A percentile compares a stretch with the other conserved stretches of the same genome.
Evolutionary conservation across 768 basidiomycete genomes (phyloP).

Genomic region (Tulasnella sp.): DNA sequence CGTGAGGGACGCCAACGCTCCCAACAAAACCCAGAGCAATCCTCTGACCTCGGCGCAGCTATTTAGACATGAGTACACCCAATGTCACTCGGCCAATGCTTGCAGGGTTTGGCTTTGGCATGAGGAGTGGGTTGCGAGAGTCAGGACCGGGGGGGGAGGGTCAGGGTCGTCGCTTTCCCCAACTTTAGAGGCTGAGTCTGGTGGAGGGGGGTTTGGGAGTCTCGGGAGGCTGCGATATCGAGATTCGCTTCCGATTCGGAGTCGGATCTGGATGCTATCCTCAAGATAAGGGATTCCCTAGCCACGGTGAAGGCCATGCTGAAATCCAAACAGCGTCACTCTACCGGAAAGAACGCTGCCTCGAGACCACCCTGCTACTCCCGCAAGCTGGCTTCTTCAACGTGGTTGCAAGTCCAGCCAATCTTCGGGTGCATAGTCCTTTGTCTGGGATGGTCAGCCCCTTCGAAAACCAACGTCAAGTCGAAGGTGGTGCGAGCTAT

Average conservation of each 20-base stretch:
- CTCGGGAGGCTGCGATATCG: neutral
- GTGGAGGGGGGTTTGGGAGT: neutral
- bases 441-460: neutral
- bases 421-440: neutral
- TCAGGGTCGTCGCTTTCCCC: neutral
- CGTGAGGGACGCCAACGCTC: neutral
- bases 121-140: neutral
- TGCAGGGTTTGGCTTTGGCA: neutral
- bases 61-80: neutral
- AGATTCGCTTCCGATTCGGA: neutral
- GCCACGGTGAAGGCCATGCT: neutral
- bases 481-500: neutral
- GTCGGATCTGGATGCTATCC: neutral
- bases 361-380: neutral
- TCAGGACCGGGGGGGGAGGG: neutral
- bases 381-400: no score
- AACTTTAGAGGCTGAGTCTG: neutral
- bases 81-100: neutral
- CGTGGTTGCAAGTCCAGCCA: neutral
- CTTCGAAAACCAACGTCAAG: neutral
- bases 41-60: neutral
- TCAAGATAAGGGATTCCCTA: neutral
- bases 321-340: neutral
- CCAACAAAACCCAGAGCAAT: neutral
- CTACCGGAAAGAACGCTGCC: neutral